Evolutionary conservation across 768 basidiomycete species (phyloP).

Genomic region (Lentinula sp.): DNA sequence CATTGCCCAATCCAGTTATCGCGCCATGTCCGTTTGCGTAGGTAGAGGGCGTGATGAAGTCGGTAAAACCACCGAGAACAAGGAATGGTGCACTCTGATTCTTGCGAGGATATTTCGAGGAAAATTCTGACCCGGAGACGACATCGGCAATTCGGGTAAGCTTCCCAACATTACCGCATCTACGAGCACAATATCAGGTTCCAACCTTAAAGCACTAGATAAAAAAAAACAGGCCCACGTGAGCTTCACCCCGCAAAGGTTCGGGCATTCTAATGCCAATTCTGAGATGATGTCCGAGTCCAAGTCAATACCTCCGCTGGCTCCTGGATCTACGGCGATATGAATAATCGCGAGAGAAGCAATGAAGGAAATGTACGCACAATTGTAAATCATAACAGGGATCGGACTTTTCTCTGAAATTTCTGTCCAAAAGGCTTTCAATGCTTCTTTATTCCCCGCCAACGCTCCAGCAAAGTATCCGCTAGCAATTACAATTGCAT

Average conservation of each 20-base stretch:
- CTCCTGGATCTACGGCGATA: constrained; percentile 62
- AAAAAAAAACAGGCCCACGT: constrained; percentile 46
- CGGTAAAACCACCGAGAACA: constrained; percentile 80
- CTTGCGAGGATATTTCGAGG: constrained; percentile 51
- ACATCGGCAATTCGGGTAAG: constrained; percentile 75
- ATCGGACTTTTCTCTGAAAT: constrained; percentile 77
- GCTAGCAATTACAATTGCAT: constrained; percentile 76
- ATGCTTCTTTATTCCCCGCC: constrained; percentile 50
- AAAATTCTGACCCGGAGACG: constrained; percentile 53
- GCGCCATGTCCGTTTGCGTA: constrained; percentile 79
- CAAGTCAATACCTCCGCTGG: constrained; percentile 84
- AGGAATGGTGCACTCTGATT: constrained; percentile 65
- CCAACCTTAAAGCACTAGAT: constrained; percentile 8
- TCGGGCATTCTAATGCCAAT: constrained; percentile 69
- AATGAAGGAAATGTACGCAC: constrained; percentile 33
- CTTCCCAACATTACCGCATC: constrained; percentile 90
- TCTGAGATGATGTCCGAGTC: constrained; percentile 85
- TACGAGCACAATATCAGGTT: constrained; percentile 19
- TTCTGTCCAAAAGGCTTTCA: constrained; percentile 76
- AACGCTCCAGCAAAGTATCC: constrained; percentile 85
- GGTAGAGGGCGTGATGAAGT: constrained; percentile 72
- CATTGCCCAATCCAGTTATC: constrained; percentile 84
- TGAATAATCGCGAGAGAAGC: constrained; percentile 10
- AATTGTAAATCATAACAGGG: constrained; percentile 87
- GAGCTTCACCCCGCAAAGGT: constrained; percentile 83